phyloP scores from a whole-genome alignment of 164 flowering plant species.

The Liquidambar formosana region DNA sequence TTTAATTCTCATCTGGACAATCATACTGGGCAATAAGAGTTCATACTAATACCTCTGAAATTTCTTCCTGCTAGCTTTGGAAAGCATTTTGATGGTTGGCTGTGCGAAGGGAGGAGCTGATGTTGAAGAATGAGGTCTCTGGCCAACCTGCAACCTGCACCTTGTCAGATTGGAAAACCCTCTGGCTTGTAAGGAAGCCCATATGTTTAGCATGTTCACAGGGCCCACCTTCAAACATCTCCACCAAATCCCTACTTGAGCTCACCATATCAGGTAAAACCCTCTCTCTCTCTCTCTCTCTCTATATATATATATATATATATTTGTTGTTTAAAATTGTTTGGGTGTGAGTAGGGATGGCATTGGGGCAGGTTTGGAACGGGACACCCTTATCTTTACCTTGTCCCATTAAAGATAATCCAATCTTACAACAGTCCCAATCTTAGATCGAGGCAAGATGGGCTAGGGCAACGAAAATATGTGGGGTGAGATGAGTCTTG shows the following conservation, averaged over 20 bases:
- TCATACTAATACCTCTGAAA: slow-evolving; percentile 78
- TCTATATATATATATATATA: too few species aligned
- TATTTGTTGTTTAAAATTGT: too few species aligned
- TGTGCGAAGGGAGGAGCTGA: slow-evolving; percentile 68
- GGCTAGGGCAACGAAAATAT: too few species aligned
- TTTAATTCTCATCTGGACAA: too few species aligned
- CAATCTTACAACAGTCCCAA: too few species aligned
- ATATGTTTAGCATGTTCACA: slow-evolving; percentile 51
- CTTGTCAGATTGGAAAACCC: slow-evolving; percentile 55
- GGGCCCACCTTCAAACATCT: slow-evolving; percentile 71
- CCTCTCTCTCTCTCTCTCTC: background rate
- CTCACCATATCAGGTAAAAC: slow-evolving; percentile 3
- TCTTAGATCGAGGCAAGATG: too few species aligned
- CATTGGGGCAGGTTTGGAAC: too few species aligned
- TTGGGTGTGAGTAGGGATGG: too few species aligned
- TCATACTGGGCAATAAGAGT: too few species aligned
- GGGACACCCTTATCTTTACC: too few species aligned
- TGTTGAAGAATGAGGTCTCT: slow-evolving; percentile 60
- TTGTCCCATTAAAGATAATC: too few species aligned
- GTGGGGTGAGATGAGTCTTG: too few species aligned
- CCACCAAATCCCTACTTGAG: slow-evolving; percentile 28
- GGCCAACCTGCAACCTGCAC: slow-evolving; percentile 62
- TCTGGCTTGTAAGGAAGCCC: slow-evolving; percentile 69
- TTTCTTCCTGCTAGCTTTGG: slow-evolving; percentile 39
- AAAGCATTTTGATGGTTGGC: slow-evolving; percentile 43